Evolutionary conservation across 2,329 filamentous ascomycete species (phyloP).

Genomic region (Dothistroma pini): DNA sequence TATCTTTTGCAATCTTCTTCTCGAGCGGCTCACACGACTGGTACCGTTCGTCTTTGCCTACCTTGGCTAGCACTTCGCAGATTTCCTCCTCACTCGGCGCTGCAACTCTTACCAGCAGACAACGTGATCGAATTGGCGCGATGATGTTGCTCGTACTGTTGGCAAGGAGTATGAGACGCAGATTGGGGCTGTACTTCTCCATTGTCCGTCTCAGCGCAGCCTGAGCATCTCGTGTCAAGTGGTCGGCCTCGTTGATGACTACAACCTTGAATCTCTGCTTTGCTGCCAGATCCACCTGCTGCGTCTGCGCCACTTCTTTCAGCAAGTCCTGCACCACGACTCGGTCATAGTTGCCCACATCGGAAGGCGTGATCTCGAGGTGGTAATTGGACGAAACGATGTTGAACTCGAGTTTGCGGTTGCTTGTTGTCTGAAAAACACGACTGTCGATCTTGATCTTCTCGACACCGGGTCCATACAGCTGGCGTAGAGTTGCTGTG

Average conservation of each 20-base stretch:
- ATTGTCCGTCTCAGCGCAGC: constrained; percentile 92
- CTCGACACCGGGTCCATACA: constrained; percentile 95
- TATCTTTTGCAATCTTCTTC: constrained; percentile 81
- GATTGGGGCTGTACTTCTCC: constrained; percentile 98
- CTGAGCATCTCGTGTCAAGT: constrained; percentile 89
- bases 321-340: constrained; percentile 94
- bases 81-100: constrained; percentile 86
- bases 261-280: constrained; percentile 97
- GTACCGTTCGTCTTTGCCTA: constrained; percentile 80
- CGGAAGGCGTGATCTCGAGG: constrained; percentile 94
- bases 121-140: constrained; percentile 91
- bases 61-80: constrained; percentile 64
- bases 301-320: constrained; percentile 97
- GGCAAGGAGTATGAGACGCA: constrained; percentile 85
- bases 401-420: constrained; percentile 99
- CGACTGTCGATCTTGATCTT: constrained; percentile 99
- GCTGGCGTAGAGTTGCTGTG: constrained; percentile 88
- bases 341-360: constrained; percentile 93
- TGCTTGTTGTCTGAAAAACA: constrained; percentile 88
- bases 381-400: constrained; percentile 97
- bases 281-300: constrained; percentile 92
- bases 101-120: constrained; percentile 84
- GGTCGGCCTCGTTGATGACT: constrained; percentile 97
- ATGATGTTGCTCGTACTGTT: constrained; percentile 99
- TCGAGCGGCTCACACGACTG: constrained; percentile 72